Evolutionary conservation across 306 rosid genomes (phyloP).

Genomic region (Lathyrus sativus): DNA sequence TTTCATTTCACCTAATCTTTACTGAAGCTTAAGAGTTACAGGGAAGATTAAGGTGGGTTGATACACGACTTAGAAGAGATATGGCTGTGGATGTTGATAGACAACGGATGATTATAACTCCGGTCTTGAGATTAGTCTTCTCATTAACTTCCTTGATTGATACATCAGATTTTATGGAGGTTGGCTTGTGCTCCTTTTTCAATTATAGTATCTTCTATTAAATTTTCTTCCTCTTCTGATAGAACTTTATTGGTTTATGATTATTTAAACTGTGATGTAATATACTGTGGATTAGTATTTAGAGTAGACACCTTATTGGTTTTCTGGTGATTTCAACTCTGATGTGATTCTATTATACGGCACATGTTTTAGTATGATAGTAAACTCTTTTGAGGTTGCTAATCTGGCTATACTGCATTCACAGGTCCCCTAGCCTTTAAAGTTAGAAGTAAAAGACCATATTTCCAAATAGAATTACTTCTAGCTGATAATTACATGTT

Average conservation of each 20-base stretch:
- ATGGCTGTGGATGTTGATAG: slow-evolving; percentile 68
- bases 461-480: background rate
- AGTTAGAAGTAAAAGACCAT: background rate
- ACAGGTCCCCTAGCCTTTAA: slow-evolving; percentile 5
- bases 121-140: slow-evolving; percentile 78
- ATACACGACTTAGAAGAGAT: slow-evolving; percentile 60
- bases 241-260: slow-evolving; percentile 1
- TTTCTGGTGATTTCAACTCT: background rate
- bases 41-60: slow-evolving; percentile 81
- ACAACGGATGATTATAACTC: slow-evolving; percentile 68
- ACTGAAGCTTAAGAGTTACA: slow-evolving; percentile 43
- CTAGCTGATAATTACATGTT: slow-evolving; percentile 14
- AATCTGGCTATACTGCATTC: slow-evolving; percentile 1
- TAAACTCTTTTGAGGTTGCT: background rate
- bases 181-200: slow-evolving; percentile 41
- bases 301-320: too few species aligned
- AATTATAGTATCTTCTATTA: background rate
- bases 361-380: slow-evolving; percentile 5
- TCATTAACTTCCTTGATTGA: slow-evolving; percentile 84
- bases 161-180: slow-evolving; percentile 86
- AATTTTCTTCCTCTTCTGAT: slow-evolving; percentile 18
- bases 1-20: slow-evolving; percentile 26
- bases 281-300: too few species aligned
- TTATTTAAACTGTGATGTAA: slow-evolving; percentile 6
- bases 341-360: background rate